Conservation (phyloP, 192 early-diverging fungal species). For the Haplosporangium gracile region DNA sequence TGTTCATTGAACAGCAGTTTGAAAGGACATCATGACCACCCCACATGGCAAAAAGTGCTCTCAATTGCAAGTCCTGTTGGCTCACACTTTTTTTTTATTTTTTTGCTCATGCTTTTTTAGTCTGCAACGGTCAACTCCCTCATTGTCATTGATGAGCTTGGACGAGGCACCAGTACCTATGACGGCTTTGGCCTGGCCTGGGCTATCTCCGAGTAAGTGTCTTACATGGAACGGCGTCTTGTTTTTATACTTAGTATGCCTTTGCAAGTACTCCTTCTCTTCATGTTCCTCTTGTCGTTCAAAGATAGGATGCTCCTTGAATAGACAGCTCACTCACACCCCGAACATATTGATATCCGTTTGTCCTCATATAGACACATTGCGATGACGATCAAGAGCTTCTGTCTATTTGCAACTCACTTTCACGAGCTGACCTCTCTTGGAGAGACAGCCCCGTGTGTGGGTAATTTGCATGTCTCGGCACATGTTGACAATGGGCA, state of each 20-base stretch:
- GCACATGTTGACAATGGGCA: constrained; percentile 65
- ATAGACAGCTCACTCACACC: constrained; percentile 6
- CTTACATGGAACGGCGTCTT: neutral
- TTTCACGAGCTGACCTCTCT: constrained; percentile 97
- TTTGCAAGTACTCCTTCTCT: neutral
- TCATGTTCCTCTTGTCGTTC: constrained; percentile 1
- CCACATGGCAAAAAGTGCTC: constrained; percentile 6
- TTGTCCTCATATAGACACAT: constrained; percentile 71
- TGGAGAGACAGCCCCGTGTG: constrained; percentile 73
- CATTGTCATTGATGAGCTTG: constrained; percentile 96
- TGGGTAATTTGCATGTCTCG: constrained; percentile 92
- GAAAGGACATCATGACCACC: neutral
- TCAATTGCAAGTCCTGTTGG: neutral
- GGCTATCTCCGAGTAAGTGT: constrained; percentile 92
- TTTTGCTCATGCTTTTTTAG: constrained; percentile 32
- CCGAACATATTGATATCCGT: neutral
- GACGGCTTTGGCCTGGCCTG: constrained; percentile 99
- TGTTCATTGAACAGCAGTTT: neutral
- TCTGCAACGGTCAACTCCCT: constrained; percentile 86
- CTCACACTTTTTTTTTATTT: neutral
- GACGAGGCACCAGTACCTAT: constrained; percentile 97
- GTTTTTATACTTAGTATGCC: neutral
- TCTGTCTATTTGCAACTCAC: constrained; percentile 95
- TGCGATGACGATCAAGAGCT: constrained; percentile 73
- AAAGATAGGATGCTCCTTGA: neutral